These are phyloP conservation scores for Xerophyta viscosa DNA, from an alignment of 106 monocot species.

Conservation along the genomic window DNA sequence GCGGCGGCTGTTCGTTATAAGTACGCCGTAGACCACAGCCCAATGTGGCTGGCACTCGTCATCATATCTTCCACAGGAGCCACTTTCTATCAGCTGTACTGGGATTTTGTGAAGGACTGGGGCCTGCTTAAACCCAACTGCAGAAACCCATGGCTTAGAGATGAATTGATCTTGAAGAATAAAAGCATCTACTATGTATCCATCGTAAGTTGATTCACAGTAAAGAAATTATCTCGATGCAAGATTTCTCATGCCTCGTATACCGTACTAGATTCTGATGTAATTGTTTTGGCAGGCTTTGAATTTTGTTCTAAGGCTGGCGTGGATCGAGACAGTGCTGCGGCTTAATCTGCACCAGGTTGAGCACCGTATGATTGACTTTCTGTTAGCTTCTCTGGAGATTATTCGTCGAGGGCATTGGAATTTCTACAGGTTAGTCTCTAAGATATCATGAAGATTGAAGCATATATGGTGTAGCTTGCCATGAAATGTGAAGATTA, in stretches of 20 bases:
- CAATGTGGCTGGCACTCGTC: conserved; percentile 44
- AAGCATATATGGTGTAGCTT: too few species aligned
- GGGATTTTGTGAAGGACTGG: conserved; percentile 99
- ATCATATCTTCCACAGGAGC: conserved; percentile 51
- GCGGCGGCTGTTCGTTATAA: conserved; percentile 67
- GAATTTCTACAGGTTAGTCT: conserved; percentile 85
- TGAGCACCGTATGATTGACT: conserved; percentile 70
- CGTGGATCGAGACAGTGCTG: conserved; percentile 79
- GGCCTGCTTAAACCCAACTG: conserved; percentile 53
- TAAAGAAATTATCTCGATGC: too few species aligned
- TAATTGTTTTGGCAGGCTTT: conserved; percentile 31
- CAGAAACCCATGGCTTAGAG: conserved; percentile 59
- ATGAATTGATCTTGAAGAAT: conserved; percentile 79
- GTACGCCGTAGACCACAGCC: conserved; percentile 58
- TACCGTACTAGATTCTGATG: neutral
- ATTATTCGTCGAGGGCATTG: conserved; percentile 87
- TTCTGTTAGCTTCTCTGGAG: conserved; percentile 73
- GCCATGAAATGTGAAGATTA: neutral
- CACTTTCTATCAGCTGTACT: conserved; percentile 84
- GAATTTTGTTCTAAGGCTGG: conserved; percentile 81
- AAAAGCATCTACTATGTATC: conserved; percentile 70
- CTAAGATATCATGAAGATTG: too few species aligned
- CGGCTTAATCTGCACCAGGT: conserved; percentile 30
- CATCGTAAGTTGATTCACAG: conserved; percentile 47
- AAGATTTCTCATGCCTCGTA: too few species aligned